Evolutionary conservation across 225 moss, liverwort and hornwort genomes (phyloP), one percentile per base, ranked within the genome.

Genomic region (Straminergon stramineum): DNA sequence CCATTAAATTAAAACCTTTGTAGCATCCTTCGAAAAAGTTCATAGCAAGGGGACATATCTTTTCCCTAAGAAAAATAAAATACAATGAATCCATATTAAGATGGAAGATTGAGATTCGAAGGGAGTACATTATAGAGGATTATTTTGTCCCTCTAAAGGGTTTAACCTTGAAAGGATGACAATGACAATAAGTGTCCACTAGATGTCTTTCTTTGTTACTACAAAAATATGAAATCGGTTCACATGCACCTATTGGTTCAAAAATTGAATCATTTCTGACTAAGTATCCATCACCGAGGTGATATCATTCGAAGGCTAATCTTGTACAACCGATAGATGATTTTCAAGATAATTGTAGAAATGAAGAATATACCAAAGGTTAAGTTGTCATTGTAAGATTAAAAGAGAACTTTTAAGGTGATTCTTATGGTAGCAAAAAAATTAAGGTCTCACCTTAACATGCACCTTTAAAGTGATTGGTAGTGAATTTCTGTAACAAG

Each of bases 261-360:
- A 74, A 17, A 74, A 45, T 74, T 74, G 74, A 45, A 30, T 74
- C 17, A 45, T 74, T 74, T 17, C 17, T 45, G 0, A 10, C 0
- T 17, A 2, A 45, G 30, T 74, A 18, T 2, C 31, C 48, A 48
- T 30, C 18, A 48, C 1, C 2, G 0, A 28, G 6, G 28, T 2
- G 2, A 7, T 1, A 0, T 75, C 17, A 3, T 30, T 18, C 6
- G 4, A 48, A 1, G 0, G 0, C 7, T 51, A 18, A 28, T 0
- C 4, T 48, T 48, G 6, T 30, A 45, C 6, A 43, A 43, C 3
- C 0, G 8, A 73, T 23, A 7, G 7, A 70, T 70, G 70, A 70
- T 5, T 23, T 24, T 70, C 2, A 2, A 70, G 1, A 22, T 22
- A 69, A 69, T 0, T 24, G 5, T 71, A 74, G 17, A 74, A 45